phyloP scores from a whole-genome alignment of 192 early-diverging fungal species.

The Geranomyces variabilis region DNA sequence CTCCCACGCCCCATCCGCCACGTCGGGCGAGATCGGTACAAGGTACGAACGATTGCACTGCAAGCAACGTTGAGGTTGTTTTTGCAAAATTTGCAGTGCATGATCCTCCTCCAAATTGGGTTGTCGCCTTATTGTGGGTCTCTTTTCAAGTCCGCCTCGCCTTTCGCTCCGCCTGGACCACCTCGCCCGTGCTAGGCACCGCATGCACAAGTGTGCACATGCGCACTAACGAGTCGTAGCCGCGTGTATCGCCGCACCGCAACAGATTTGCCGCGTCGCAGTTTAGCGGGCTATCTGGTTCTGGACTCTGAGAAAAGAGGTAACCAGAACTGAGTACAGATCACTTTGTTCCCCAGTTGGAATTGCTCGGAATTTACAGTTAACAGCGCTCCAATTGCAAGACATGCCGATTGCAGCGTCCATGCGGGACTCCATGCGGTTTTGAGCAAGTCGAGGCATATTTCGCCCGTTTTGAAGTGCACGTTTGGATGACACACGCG shows the following conservation, averaged over 20 bases:
- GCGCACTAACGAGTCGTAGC: constrained; percentile 82
- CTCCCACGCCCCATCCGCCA: too few relatives aligned
- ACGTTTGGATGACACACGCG: constrained; percentile 92
- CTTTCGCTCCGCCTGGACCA: background rate
- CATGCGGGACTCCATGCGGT: constrained; percentile 94
- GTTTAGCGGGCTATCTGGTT: constrained; percentile 88
- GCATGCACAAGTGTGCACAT: constrained; percentile 86
- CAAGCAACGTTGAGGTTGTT: too few relatives aligned
- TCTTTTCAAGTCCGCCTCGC: too few relatives aligned
- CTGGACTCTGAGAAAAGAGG: constrained; percentile 66
- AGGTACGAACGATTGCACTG: too few relatives aligned
- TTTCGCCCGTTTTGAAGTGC: constrained; percentile 94
- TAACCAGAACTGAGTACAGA: too few relatives aligned
- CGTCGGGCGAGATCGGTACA: too few relatives aligned
- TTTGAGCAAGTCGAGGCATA: constrained; percentile 94
- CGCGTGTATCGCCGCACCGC: constrained; percentile 81
- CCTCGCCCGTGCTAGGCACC: constrained; percentile 5
- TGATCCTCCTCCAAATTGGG: too few relatives aligned
- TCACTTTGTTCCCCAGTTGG: background rate
- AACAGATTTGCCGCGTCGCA: constrained; percentile 94
- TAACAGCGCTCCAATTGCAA: constrained; percentile 84
- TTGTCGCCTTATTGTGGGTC: too few relatives aligned
- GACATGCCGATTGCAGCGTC: constrained; percentile 83
- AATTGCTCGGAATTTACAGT: constrained; percentile 41
- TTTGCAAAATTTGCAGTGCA: too few relatives aligned